phyloP scores from a whole-genome alignment of 805 yeast species.

The Ascoidea asiatica region DNA sequence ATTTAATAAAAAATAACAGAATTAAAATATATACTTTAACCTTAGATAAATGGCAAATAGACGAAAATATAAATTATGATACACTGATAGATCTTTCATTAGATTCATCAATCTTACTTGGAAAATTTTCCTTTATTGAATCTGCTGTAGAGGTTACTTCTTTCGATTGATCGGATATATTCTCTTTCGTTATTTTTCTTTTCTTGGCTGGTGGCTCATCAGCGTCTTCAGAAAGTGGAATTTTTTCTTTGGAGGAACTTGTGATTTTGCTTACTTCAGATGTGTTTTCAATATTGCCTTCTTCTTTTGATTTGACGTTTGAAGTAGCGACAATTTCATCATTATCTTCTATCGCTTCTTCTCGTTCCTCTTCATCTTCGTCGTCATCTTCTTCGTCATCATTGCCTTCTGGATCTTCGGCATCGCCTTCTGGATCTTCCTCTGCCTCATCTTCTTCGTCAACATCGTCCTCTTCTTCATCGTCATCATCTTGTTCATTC shows the following conservation, averaged over 20 bases:
- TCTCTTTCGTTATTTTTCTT: neutral
- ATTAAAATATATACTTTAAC: neutral
- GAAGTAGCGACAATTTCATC: conserved; percentile 19
- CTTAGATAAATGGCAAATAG: neutral
- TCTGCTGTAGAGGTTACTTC: no score
- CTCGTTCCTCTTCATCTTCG: conserved; percentile 23
- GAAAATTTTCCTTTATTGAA: no score
- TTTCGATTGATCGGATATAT: no score
- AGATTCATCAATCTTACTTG: no score
- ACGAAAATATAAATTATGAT: neutral
- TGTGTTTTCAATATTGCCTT: conserved; percentile 33
- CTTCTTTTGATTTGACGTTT: conserved; percentile 17
- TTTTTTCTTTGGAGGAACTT: conserved; percentile 24
- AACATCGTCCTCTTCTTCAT: conserved; percentile 31
- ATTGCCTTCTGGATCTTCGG: conserved; percentile 25
- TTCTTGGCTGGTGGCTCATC: conserved; percentile 11
- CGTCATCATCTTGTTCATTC: conserved; percentile 39
- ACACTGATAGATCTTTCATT: no score
- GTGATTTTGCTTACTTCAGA: conserved; percentile 11
- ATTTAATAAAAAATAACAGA: neutral
- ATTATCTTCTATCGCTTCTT: conserved; percentile 19
- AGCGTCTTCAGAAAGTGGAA: conserved; percentile 11
- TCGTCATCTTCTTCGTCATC: conserved; percentile 27
- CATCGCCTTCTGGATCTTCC: conserved; percentile 27
- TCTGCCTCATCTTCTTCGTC: conserved; percentile 35